These are phyloP conservation scores for Corymbia maculata DNA, from an alignment of 345 rosid species.

Conservation along the genomic window DNA sequence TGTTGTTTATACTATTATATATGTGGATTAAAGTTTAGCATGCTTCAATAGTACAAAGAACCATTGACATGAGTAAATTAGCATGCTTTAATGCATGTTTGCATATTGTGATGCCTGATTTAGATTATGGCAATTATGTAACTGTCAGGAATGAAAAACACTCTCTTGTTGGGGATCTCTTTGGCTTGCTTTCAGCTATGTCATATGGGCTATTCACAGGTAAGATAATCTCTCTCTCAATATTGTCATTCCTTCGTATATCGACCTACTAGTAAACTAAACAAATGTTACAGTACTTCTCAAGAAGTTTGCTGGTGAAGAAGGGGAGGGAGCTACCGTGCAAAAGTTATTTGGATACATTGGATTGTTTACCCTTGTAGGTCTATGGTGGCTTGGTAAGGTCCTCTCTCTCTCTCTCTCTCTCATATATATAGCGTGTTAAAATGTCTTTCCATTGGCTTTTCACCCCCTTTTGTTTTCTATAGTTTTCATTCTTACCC, in stretches of 20 bases:
- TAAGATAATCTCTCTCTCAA: slow-evolving; percentile 1
- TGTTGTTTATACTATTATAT: background rate
- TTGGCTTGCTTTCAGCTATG: slow-evolving; percentile 91
- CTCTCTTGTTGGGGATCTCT: slow-evolving; percentile 87
- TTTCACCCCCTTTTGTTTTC: background rate
- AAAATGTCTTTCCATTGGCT: background rate
- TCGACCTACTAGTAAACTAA: background rate
- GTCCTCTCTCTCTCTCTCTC: no score
- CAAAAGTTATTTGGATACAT: slow-evolving; percentile 95
- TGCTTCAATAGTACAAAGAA: background rate
- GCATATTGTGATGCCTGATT: background rate
- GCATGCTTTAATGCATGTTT: background rate
- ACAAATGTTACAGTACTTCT: background rate
- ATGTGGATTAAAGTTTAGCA: background rate
- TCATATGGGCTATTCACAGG: slow-evolving; percentile 93
- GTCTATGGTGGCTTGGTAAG: slow-evolving; percentile 99
- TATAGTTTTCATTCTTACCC: background rate
- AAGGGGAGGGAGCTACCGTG: slow-evolving; percentile 78
- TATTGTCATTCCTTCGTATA: background rate
- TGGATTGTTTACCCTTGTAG: slow-evolving; percentile 87
- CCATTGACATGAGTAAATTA: background rate
- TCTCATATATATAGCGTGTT: background rate
- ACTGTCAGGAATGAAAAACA: slow-evolving; percentile 25
- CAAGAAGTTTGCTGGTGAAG: slow-evolving; percentile 64
- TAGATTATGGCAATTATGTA: background rate